phyloP scores from a whole-genome alignment of 352 stramenopile species.

The Pythium grandisporangium region DNA sequence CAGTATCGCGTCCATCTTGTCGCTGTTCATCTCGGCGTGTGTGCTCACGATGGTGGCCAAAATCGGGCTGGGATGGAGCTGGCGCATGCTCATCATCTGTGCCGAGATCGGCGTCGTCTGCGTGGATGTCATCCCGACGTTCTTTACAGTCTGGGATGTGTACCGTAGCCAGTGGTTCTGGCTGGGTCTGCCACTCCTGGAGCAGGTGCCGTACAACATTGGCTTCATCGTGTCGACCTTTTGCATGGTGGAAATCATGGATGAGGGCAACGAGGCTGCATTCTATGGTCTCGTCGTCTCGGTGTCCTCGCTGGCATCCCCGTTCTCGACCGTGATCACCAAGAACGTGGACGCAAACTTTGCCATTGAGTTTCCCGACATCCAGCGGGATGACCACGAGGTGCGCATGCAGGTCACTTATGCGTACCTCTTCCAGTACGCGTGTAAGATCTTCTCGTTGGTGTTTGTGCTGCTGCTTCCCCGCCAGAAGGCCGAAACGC shows the following conservation, averaged over 20 bases:
- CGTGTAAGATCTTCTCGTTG: constrained; percentile 14
- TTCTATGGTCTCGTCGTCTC: constrained; percentile 23
- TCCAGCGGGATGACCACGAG: constrained; percentile 12
- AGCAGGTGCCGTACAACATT: constrained; percentile 17
- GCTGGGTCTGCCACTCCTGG: constrained; percentile 16
- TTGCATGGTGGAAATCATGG: constrained; percentile 16
- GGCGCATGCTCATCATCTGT: constrained; percentile 12
- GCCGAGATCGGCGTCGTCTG: constrained; percentile 9
- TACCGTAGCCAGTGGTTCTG: constrained; percentile 18
- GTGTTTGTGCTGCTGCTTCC: constrained; percentile 19
- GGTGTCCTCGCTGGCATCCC: constrained; percentile 15
- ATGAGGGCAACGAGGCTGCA: constrained; percentile 18
- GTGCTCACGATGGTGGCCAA: constrained; percentile 8
- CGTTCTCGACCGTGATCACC: constrained; percentile 17
- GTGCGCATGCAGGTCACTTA: constrained; percentile 19
- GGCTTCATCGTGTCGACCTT: constrained; percentile 17
- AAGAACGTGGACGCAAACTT: constrained; percentile 18
- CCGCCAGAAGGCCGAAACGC: constrained; percentile 19
- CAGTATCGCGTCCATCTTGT: constrained; percentile 13
- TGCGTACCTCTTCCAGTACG: constrained; percentile 18
- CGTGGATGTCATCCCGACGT: constrained; percentile 17
- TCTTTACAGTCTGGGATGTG: constrained; percentile 21
- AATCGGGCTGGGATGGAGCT: constrained; percentile 16
- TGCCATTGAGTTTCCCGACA: constrained; percentile 8
- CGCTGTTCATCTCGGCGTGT: constrained; percentile 7